These are phyloP conservation scores for Starmerella sirachaensis DNA, from an alignment of 805 yeast species.

Conservation along the genomic window DNA sequence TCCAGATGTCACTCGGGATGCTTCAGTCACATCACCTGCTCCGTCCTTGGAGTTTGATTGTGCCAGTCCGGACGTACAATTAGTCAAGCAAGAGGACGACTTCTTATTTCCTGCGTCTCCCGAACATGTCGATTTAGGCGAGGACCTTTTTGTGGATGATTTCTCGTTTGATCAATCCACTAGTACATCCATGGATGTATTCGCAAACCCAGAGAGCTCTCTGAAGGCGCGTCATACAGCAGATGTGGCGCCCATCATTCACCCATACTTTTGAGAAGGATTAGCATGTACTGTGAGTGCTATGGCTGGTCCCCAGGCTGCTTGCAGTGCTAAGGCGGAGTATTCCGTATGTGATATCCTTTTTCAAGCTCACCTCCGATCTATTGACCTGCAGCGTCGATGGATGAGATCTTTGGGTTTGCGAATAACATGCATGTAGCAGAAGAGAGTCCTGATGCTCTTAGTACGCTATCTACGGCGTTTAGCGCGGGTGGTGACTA, in stretches of 20 bases:
- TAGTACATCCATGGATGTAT: conserved; percentile 11
- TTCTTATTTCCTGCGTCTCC: conserved; percentile 11
- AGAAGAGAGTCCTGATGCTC: conserved; percentile 20
- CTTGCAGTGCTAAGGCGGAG: neutral
- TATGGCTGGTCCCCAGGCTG: conserved; percentile 10
- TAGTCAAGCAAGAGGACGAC: conserved; percentile 14
- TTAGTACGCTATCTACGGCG: conserved; percentile 12
- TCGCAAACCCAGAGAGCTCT: conserved; percentile 18
- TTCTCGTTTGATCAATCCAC: conserved; percentile 13
- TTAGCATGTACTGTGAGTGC: no score
- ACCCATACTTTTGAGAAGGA: neutral
- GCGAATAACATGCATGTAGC: conserved; percentile 20
- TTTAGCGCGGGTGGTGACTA: conserved; percentile 22
- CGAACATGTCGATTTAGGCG: neutral
- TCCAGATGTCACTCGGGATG: neutral
- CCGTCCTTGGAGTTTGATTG: conserved; percentile 21
- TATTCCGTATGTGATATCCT: neutral
- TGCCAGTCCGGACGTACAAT: conserved; percentile 20
- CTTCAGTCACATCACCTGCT: conserved; percentile 14
- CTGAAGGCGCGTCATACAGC: conserved; percentile 28
- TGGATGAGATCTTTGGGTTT: conserved; percentile 23
- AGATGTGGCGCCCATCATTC: conserved; percentile 22
- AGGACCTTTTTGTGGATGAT: conserved; percentile 11
- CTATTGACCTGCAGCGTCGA: conserved; percentile 27
- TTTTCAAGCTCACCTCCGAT: conserved; percentile 18